phyloP scores from a whole-genome alignment of 2,329 filamentous ascomycete genomes.

The Paracorniculantispora psalliotae region DNA sequence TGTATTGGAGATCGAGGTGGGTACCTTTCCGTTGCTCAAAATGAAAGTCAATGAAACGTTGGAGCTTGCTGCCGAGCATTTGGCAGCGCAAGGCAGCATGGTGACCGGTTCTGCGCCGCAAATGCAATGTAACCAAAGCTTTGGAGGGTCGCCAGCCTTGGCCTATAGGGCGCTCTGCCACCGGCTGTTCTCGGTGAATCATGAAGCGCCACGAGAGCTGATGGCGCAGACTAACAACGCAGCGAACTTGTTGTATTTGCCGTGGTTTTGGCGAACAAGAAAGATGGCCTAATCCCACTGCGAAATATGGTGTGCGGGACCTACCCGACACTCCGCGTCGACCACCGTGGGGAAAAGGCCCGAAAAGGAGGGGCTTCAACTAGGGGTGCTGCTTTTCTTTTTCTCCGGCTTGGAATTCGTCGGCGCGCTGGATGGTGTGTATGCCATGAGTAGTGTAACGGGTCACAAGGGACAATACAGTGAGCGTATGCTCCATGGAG shows the following conservation, averaged over 20 bases:
- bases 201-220: neutral
- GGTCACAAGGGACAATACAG: neutral
- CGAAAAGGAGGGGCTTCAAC: slow-evolving; percentile 1
- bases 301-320: neutral
- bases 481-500: neutral
- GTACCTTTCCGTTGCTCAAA: too few relatives aligned
- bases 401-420: neutral
- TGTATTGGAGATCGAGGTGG: neutral
- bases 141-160: neutral
- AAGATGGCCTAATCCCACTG: neutral
- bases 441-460: neutral
- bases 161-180: neutral
- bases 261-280: slow-evolving; percentile 1
- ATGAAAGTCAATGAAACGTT: neutral
- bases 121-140: neutral
- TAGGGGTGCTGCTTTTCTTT: neutral
- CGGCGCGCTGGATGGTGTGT: neutral
- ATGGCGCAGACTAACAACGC: too few relatives aligned
- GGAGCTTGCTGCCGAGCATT: neutral
- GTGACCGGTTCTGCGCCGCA: neutral
- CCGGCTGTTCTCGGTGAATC: slow-evolving; percentile 5
- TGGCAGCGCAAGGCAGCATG: neutral
- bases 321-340: slow-evolving; percentile 7
- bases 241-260: neutral
- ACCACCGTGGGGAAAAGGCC: slow-evolving; percentile 10